Conservation (phyloP, 257 asterid genomes). For the Solanum ossicruentum region DNA sequence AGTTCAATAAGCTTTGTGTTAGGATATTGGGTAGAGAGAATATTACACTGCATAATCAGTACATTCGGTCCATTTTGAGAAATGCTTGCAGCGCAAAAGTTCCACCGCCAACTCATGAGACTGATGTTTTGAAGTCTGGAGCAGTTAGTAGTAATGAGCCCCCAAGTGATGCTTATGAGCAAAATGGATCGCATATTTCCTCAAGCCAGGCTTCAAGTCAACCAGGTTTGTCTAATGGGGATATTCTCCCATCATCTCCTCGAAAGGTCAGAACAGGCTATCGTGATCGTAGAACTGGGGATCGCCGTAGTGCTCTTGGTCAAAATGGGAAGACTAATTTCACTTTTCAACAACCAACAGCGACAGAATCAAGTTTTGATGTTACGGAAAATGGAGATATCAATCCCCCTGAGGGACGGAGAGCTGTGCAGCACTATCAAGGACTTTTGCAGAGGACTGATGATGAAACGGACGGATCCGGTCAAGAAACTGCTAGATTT, state of each 20-base stretch:
- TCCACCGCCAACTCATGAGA: constrained; percentile 40
- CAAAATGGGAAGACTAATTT: constrained; percentile 32
- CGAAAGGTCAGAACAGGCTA: constrained; percentile 41
- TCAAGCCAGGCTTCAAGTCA: constrained; percentile 27
- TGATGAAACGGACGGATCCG: constrained; percentile 13
- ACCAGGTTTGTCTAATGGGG: constrained; percentile 52
- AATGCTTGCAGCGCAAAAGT: constrained; percentile 54
- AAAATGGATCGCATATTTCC: constrained; percentile 41
- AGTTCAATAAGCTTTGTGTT: constrained; percentile 60
- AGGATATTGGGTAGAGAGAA: constrained; percentile 68
- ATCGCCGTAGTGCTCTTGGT: constrained; percentile 47
- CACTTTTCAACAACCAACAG: constrained; percentile 24
- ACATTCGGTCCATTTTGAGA: constrained; percentile 54
- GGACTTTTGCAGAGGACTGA: constrained; percentile 16
- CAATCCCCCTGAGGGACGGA: constrained; percentile 23
- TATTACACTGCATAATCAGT: constrained; percentile 72
- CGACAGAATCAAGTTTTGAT: constrained; percentile 19
- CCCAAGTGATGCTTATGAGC: constrained; percentile 26
- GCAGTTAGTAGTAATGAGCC: constrained; percentile 34
- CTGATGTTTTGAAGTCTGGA: constrained; percentile 19
- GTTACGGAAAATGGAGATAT: constrained; percentile 44
- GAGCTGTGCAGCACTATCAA: constrained; percentile 35
- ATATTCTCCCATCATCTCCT: constrained; percentile 50
- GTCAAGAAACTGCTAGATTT: constrained; percentile 13
- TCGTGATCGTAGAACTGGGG: constrained; percentile 53